Evolutionary conservation across 1,284 basidiomycete species (phyloP), one percentile per base, ranked within the genome.

Genomic region (Chalciporus sp.): DNA sequence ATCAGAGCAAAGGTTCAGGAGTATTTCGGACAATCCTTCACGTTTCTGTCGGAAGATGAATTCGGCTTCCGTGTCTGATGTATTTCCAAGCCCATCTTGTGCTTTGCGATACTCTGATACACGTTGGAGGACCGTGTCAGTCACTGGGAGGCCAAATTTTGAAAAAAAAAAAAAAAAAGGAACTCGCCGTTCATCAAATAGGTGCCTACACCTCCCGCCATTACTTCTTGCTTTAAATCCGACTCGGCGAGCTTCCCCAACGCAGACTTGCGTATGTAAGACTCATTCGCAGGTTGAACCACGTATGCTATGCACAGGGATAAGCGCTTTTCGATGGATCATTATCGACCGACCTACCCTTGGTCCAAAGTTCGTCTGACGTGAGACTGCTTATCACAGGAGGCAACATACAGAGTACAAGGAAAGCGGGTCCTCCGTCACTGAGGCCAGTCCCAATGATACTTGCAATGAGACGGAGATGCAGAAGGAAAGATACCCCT

Each of bases 91-190:
- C 3, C 52, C 49, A 1, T 61, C 49, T 29, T 58, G 61, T 10
- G 71, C 67, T 26, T 65, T 67, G 42, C 59, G 47, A 45, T 73
- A 74, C 40, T 75, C 74, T 75, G 48, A 23, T 28, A 12, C n/a
- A 26, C 11, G 26, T 26, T 12, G 4, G 42, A 20, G 29, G 4
- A 27, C 12, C 23, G 40, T 6, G 11, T 53, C 16, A 58, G 39
- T 35, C n/a, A 37, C 17, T 7, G 27, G 14, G 17, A 33, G 16
- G 8, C 8, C 26, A 35, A n/a, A n/a, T n/a, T n/a, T n/a, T n/a
- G n/a, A n/a, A n/a, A n/a, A 20, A 35, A 12, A 3, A 42, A 29
- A 29, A 10, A n/a, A 17, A 8, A 19, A n/a, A 10, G 37, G 37
- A 3, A 17, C 37, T 19, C 43, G 74, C 74, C 72, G 35, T 61